A percentile compares a stretch with the other conserved stretches of the same genome.
Conservation (phyloP, 2,329 filamentous ascomycete genomes). For the Tetracladium maxilliforme region DNA sequence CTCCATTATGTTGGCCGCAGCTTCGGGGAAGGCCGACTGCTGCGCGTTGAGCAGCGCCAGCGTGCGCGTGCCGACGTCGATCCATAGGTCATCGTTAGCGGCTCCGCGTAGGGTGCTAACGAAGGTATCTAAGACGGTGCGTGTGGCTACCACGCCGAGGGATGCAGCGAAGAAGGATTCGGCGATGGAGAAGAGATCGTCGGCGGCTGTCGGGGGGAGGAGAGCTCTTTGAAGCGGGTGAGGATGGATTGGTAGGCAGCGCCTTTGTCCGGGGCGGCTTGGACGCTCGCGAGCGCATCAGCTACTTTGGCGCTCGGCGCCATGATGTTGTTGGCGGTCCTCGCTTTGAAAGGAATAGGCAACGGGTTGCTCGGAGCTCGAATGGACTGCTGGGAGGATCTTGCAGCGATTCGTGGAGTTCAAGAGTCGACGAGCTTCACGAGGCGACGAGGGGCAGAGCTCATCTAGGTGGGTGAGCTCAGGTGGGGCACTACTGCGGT, state of each 20-base stretch:
- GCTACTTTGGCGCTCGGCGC: too few relatives aligned
- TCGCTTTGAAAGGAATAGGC: too few relatives aligned
- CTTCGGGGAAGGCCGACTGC: slow-evolving; percentile 67
- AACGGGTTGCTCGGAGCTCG: too few relatives aligned
- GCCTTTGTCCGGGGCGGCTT: slow-evolving; percentile 19
- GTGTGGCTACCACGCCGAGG: slow-evolving; percentile 62
- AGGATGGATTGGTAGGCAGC: slow-evolving; percentile 26
- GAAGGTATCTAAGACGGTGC: slow-evolving; percentile 55
- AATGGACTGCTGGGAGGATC: too few relatives aligned
- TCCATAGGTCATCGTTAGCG: slow-evolving; percentile 48
- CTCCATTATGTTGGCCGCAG: slow-evolving; percentile 65
- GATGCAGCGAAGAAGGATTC: slow-evolving; percentile 52
- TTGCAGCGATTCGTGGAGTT: too few relatives aligned
- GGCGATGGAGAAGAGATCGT: slow-evolving; percentile 54
- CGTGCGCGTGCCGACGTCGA: slow-evolving; percentile 63
- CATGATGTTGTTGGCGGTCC: too few relatives aligned
- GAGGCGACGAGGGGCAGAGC: too few relatives aligned
- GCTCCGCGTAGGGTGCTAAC: slow-evolving; percentile 46
- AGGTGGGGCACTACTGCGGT: too few relatives aligned
- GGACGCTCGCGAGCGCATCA: background rate
- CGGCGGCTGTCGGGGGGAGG: slow-evolving; percentile 21
- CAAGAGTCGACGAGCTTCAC: too few relatives aligned
- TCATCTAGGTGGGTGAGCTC: too few relatives aligned
- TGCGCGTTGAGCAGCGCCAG: slow-evolving; percentile 48
- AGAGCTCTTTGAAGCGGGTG: slow-evolving; percentile 21